Evolutionary conservation across 2,329 filamentous ascomycete species (phyloP).

Genomic region (Diplocarpon rosae): DNA sequence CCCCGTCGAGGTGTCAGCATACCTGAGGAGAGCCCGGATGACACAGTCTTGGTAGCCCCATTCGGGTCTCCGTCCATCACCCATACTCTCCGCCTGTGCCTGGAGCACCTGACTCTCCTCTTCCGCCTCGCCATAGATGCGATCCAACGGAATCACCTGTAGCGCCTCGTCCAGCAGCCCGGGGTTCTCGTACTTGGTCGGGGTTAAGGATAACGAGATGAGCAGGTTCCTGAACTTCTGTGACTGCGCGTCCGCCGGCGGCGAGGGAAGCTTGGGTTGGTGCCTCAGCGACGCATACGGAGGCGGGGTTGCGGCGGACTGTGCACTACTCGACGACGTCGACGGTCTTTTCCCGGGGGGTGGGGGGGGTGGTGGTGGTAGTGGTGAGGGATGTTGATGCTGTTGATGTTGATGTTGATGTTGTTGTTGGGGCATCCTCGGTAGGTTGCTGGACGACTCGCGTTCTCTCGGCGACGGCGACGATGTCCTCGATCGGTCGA

Average conservation of each 20-base stretch:
- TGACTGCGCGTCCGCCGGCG: conserved; percentile 61
- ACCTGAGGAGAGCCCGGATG: conserved; percentile 76
- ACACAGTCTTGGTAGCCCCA: conserved; percentile 99
- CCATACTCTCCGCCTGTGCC: conserved; percentile 80
- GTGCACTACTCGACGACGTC: conserved; percentile 32
- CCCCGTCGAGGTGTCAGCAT: conserved; percentile 28
- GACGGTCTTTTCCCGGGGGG: conserved; percentile 34
- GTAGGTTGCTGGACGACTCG: conserved; percentile 38
- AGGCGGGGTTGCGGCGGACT: conserved; percentile 35
- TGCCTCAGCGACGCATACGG: conserved; percentile 51
- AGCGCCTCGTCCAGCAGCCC: conserved; percentile 88
- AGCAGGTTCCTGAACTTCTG: conserved; percentile 74
- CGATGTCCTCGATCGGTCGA: conserved; percentile 51
- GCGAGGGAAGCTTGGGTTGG: conserved; percentile 60
- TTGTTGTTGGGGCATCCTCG: conserved; percentile 23
- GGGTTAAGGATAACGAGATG: conserved; percentile 75
- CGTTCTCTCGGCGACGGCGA: conserved; percentile 45
- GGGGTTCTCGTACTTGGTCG: conserved; percentile 92
- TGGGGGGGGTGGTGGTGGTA: too few relatives aligned
- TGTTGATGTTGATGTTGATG: conserved; percentile 2
- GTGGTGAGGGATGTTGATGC: too few relatives aligned
- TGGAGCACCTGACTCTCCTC: conserved; percentile 83
- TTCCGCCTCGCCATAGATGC: conserved; percentile 87
- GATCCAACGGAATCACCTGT: conserved; percentile 73
- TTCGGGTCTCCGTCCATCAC: conserved; percentile 65